Base-by-base conservation (phyloP, 2,329 filamentous ascomycete genomes). In the Trichophyton verrucosum region DNA sequence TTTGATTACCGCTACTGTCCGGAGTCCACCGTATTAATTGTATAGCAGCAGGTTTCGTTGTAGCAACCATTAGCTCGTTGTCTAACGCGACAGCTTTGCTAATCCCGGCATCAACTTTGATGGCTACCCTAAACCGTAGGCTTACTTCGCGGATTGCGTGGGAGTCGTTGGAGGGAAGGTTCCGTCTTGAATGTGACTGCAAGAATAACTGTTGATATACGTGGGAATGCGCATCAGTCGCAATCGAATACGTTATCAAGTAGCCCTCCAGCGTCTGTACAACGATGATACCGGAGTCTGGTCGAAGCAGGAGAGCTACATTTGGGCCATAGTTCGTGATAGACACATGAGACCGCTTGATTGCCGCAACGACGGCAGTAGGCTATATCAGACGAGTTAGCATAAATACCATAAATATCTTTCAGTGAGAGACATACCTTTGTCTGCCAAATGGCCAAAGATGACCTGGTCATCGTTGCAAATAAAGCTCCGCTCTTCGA, bases 1-100 rank as follows among this genome's bases (percentile, higher is more conserved):
- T 96, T 74, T 97, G 92, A 63, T 82, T 87, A 20, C 89, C 88
- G 38, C 81, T 82, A 65, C 81, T 86, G 71, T 96, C 91, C 1
- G 91, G 88, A 0, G 87, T 88, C 94, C 94, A 99, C 62, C 88
- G 85, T 67, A 99, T 97, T 74, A 91, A 96, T 73, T 99, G 94
- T 15, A 97, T 85, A n/a, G 94, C 92, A 0, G 91, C 86, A 2
- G 94, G 94, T 69, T 94, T 96, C 61, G 84, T 81, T 0, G 94
- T 99, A 3, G 94, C 89, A 59, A 99, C 91, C 22, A 97, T 81
- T 46, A 99, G 78, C 73, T 97, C 94, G 61, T 96, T 89, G 66
- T 97, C 94, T 22, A 97, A 80, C 1, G 94, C 92, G 60, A 97
- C 77, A 9, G 89, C 90, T 68, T 86, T 89, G 66, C 86, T 86